phyloP scores from a whole-genome alignment of 441 rosid genomes.

The Euphorbia schlechtendalii region DNA sequence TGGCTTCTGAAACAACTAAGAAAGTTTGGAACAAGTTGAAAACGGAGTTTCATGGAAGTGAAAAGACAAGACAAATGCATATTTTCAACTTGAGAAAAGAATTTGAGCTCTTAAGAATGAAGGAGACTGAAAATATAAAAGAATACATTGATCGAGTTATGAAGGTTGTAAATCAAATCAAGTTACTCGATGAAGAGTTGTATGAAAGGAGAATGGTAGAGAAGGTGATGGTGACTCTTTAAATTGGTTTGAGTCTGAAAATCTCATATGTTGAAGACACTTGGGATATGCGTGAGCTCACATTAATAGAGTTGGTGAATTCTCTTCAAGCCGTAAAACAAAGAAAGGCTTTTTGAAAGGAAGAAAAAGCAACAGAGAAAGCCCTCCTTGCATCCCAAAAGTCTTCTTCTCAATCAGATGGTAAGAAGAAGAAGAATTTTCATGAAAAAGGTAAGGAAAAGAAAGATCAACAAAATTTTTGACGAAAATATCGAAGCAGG shows the following conservation, averaged over 20 bases:
- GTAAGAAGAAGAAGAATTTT: too few species aligned
- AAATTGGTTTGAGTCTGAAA: not conserved
- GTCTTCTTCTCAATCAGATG: too few species aligned
- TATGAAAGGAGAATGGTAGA: not conserved
- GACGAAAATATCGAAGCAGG: too few species aligned
- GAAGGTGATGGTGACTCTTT: not conserved
- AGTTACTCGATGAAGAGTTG: not conserved
- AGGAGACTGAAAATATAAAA: too few species aligned
- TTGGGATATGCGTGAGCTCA: not conserved
- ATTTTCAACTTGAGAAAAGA: not conserved
- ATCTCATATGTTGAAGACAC: slow-evolving; percentile 1
- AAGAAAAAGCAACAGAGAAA: not conserved
- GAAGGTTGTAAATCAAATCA: not conserved
- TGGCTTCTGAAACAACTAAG: too few species aligned
- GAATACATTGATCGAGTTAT: not conserved
- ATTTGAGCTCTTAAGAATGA: too few species aligned
- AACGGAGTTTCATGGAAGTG: not conserved
- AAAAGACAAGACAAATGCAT: not conserved
- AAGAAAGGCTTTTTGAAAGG: not conserved
- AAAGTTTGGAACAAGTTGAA: not conserved
- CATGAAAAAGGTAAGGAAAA: too few species aligned
- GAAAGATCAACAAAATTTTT: too few species aligned
- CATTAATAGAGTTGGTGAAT: too few species aligned
- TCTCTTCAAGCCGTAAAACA: too few species aligned
- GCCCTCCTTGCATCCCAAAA: not conserved